A percentile compares a stretch with the other conserved stretches of the same genome.
These are phyloP conservation scores for Scenedesmus sp. DNA, from an alignment of 163 green algal genomes.

Conservation along the genomic window DNA sequence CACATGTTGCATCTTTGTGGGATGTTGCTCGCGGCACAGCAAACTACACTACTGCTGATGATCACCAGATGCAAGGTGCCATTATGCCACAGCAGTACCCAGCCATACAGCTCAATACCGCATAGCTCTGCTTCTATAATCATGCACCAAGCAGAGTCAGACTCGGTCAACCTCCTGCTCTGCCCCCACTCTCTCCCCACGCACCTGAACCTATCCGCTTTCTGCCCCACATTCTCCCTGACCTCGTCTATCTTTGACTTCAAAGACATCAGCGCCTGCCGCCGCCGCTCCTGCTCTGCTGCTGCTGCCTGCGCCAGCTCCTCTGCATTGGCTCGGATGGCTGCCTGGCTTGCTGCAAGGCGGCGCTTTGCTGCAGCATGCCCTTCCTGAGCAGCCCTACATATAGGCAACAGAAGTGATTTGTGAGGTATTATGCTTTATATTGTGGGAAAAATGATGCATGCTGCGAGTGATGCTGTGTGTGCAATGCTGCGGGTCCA, in stretches of 20 bases:
- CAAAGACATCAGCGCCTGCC: constrained; percentile 58
- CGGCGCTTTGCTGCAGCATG: constrained; percentile 52
- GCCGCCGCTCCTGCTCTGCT: constrained; percentile 51
- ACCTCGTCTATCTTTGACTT: constrained; percentile 57
- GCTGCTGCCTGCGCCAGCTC: constrained; percentile 41
- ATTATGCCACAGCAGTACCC: background rate
- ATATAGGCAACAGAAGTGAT: background rate
- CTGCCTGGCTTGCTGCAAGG: constrained; percentile 43
- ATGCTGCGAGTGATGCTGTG: background rate
- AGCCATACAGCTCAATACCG: background rate
- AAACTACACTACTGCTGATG: background rate
- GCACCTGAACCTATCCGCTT: constrained; percentile 45
- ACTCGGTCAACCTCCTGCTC: background rate
- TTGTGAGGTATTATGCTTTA: too few species aligned
- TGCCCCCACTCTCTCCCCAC: background rate
- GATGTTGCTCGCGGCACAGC: background rate
- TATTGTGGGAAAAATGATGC: too few species aligned
- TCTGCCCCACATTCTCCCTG: constrained; percentile 33
- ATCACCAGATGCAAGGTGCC: background rate
- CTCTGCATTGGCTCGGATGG: constrained; percentile 1
- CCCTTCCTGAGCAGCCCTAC: constrained; percentile 56
- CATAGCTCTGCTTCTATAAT: background rate
- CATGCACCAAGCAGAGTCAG: background rate
- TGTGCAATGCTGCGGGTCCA: too few species aligned
- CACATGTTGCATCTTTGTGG: background rate